Evolutionary conservation across 163 green algal species (phyloP), one percentile per base, ranked within the genome.

Genomic region (Chlamydomonas reinhardtii): DNA sequence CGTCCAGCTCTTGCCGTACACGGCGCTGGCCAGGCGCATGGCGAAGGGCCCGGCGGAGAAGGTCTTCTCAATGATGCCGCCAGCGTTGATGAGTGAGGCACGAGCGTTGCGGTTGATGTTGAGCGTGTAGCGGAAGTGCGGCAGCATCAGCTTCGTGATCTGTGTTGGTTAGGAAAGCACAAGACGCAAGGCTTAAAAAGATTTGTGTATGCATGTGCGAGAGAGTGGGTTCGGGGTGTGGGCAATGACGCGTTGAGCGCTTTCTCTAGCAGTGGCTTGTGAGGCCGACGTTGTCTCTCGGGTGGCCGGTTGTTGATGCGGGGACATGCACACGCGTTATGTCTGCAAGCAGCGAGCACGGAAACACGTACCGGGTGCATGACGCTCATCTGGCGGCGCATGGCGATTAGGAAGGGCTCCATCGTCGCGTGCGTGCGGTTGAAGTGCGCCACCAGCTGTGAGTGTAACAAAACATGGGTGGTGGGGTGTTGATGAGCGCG

Each of bases 71-170:
- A 95, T 92, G 74, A 89, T 85, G n/a, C 91, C 92, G 12, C 73
- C 85, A 4, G 76, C 83, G 65, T 92, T 93, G 90, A 95, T 91
- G 19, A 95, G 87, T 0, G 24, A 48, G 8, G 19, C 25, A 56
- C 93, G 87, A 0, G 89, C 92, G 62, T 90, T 86, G 82, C 52
- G 34, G 81, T 94, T 94, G 89, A 94, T 94, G 68, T 89, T 62
- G 17, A 93, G 74, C 2, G 91, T 93, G 89, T 90, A 92, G n/a
- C 84, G 81, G 89, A 94, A 94, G 88, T 95, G 92, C 4, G 90
- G 91, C 43, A 89, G 25, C 88, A 95, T 88, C n/a, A 94, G 80
- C 83, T 92, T 91, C 89, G 74, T 86, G 66, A 74, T n/a, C 68
- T 74, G 68, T 4, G n/a, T 19, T 16, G 64, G 64, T 19, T 70